These are phyloP conservation scores for Colletotrichum gloeosporioides DNA, from an alignment of 2,329 filamentous ascomycete genomes.

Conservation along the genomic window DNA sequence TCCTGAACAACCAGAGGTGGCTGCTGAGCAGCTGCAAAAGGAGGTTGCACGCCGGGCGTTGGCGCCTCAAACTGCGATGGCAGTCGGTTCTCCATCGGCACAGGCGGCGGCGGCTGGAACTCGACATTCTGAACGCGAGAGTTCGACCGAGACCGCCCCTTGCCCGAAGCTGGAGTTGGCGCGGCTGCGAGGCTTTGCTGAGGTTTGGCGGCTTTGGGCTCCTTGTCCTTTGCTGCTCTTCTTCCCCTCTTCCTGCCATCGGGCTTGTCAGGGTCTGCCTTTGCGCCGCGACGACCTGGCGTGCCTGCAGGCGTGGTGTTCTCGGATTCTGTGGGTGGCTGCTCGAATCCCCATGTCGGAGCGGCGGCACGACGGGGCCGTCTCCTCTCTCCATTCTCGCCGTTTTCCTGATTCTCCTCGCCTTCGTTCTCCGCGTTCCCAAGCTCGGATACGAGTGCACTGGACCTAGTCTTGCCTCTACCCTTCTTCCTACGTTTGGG, in stretches of 20 bases:
- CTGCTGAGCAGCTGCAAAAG: constrained; percentile 39
- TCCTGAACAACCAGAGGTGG: constrained; percentile 32
- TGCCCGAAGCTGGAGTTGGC: constrained; percentile 42
- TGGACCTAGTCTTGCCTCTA: constrained; percentile 64
- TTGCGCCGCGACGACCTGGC: constrained; percentile 57
- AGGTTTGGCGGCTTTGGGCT: constrained; percentile 44
- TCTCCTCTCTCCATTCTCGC: constrained; percentile 65
- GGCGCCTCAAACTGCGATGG: constrained; percentile 50
- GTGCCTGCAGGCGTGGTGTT: constrained; percentile 62
- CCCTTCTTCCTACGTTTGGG: constrained; percentile 56
- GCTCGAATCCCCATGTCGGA: constrained; percentile 75
- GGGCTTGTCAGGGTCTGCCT: constrained; percentile 47
- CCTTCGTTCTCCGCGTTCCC: constrained; percentile 63
- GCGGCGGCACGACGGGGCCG: constrained; percentile 70
- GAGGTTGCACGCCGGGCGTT: constrained; percentile 46
- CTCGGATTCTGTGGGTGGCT: constrained; percentile 63
- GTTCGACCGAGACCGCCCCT: constrained; percentile 59
- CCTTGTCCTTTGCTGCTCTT: constrained; percentile 43
- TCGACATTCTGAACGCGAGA: constrained; percentile 56
- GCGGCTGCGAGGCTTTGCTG: constrained; percentile 48
- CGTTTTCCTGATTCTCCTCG: constrained; percentile 60
- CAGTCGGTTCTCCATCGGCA: constrained; percentile 44
- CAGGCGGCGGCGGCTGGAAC: constrained; percentile 38
- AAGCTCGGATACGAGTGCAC: constrained; percentile 70
- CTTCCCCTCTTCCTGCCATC: constrained; percentile 47